Percentiles rank a stretch among this genome's conserved stretches.
Evolutionary conservation across 1,284 basidiomycete species (phyloP).

Genomic region (Peniophora sp.): DNA sequence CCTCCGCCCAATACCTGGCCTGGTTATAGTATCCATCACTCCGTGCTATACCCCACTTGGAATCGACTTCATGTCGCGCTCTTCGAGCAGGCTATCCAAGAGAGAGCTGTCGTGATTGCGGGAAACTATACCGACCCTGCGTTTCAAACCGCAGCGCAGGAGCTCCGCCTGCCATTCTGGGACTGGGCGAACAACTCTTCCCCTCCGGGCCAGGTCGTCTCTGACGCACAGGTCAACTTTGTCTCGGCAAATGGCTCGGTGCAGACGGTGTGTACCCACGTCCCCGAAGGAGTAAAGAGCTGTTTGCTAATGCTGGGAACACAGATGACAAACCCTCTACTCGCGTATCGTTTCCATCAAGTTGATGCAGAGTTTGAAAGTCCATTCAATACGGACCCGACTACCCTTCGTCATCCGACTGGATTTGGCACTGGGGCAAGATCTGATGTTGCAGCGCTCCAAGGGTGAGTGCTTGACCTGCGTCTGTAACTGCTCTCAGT

Average conservation of each 20-base stretch:
- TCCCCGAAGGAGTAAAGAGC: too few relatives aligned
- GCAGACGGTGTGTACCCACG: too few relatives aligned
- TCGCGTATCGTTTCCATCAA: constrained; percentile 35
- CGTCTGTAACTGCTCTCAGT: not conserved
- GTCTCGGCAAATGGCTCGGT: constrained; percentile 26
- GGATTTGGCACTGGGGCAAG: constrained; percentile 18
- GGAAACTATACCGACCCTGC: constrained; percentile 26
- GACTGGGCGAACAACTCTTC: constrained; percentile 40
- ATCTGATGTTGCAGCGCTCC: constrained; percentile 24
- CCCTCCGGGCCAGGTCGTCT: constrained; percentile 36
- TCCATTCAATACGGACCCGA: constrained; percentile 27
- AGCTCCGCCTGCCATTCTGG: constrained; percentile 41
- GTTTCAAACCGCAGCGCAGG: constrained; percentile 29
- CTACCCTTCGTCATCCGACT: constrained; percentile 34
- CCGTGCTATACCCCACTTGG: constrained; percentile 44
- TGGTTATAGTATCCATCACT: constrained; percentile 44
- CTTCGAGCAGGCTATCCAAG: constrained; percentile 39
- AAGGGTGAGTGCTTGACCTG: constrained; percentile 15
- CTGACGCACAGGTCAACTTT: constrained; percentile 27
- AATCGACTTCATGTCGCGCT: constrained; percentile 41
- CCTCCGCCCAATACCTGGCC: constrained; percentile 18
- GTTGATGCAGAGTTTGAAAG: constrained; percentile 27
- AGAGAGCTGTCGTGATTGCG: constrained; percentile 30
- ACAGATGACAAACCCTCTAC: constrained; percentile 33
- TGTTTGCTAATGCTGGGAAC: constrained; percentile 1